A percentile compares a stretch with the other conserved stretches of the same genome.
Conservation (phyloP, 495 filamentous ascomycete species). For the Hypoxylon crocopeplum region DNA sequence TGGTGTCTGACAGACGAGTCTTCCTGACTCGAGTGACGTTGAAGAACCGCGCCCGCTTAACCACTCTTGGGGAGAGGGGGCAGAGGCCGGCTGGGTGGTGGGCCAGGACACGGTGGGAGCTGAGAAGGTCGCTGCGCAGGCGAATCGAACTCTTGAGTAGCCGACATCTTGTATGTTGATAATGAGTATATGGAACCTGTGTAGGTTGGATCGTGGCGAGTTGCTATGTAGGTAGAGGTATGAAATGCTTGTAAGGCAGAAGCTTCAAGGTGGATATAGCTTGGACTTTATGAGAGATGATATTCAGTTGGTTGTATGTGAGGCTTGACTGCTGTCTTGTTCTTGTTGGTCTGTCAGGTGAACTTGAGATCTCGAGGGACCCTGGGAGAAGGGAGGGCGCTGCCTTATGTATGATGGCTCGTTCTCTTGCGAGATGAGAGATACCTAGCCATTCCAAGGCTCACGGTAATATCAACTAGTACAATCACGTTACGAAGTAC, state of each 20-base stretch:
- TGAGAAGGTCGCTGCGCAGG: conserved; percentile 67
- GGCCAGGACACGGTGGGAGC: conserved; percentile 85
- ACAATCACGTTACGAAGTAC: conserved; percentile 21
- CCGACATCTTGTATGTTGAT: conserved; percentile 62
- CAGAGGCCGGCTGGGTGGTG: conserved; percentile 82
- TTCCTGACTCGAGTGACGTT: conserved; percentile 13
- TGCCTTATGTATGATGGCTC: conserved; percentile 52
- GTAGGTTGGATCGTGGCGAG: conserved; percentile 28
- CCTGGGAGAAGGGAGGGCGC: conserved; percentile 44
- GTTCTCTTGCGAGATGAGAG: conserved; percentile 21
- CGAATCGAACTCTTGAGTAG: conserved; percentile 42
- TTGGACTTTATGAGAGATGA: conserved; percentile 7
- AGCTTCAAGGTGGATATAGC: conserved; percentile 9
- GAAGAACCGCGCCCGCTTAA: conserved; percentile 29
- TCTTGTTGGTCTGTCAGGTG: conserved; percentile 26
- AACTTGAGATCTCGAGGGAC: conserved; percentile 25
- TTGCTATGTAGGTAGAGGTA: conserved; percentile 7
- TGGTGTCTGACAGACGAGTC: conserved; percentile 22
- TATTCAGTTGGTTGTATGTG: not conserved
- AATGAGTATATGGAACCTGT: conserved; percentile 11
- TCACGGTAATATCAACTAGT: conserved; percentile 25
- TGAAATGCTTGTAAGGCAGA: conserved; percentile 8
- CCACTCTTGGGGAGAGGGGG: conserved; percentile 80
- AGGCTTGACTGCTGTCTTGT: conserved; percentile 2
- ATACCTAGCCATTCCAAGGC: conserved; percentile 31